Conservation (phyloP, 495 filamentous ascomycete genomes). For the Penicillium daleae region DNA sequence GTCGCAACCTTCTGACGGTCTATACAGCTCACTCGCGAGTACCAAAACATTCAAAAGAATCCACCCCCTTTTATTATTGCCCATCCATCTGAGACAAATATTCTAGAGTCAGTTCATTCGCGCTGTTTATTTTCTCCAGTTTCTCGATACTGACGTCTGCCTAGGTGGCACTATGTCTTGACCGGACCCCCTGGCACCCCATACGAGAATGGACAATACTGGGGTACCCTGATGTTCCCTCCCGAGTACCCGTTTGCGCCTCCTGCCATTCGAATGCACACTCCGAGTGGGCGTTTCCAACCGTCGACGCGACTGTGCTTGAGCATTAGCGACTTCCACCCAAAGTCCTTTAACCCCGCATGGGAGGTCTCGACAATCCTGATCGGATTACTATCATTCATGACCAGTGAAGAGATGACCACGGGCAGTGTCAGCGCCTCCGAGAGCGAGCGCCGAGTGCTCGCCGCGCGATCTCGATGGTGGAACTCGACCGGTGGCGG, state of each 20-base stretch:
- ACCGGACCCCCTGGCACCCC: constrained; percentile 94
- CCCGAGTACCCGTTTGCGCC: constrained; percentile 97
- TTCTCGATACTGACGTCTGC: constrained; percentile 9
- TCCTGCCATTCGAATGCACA: constrained; percentile 98
- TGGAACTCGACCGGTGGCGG: constrained; percentile 98
- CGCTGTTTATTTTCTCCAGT: background rate
- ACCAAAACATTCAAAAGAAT: constrained; percentile 86
- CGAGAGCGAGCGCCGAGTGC: constrained; percentile 75
- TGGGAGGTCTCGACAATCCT: constrained; percentile 98
- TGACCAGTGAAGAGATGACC: constrained; percentile 99
- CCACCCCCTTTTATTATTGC: constrained; percentile 93
- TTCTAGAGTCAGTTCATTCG: constrained; percentile 71
- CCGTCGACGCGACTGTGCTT: constrained; percentile 90
- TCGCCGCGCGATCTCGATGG: constrained; percentile 82
- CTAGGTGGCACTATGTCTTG: constrained; percentile 97
- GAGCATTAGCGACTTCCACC: constrained; percentile 95
- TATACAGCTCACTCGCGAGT: constrained; percentile 85
- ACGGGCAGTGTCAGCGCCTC: constrained; percentile 86
- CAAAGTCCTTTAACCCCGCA: constrained; percentile 97
- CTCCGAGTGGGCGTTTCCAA: constrained; percentile 92
- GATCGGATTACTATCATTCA: constrained; percentile 91
- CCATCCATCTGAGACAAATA: constrained; percentile 92
- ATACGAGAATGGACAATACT: constrained; percentile 95
- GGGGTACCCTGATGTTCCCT: constrained; percentile 95
- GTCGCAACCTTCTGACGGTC: constrained; percentile 20